These are phyloP conservation scores for Camellia japonica DNA, from an alignment of 148 eudicot species.

Conservation along the genomic window DNA sequence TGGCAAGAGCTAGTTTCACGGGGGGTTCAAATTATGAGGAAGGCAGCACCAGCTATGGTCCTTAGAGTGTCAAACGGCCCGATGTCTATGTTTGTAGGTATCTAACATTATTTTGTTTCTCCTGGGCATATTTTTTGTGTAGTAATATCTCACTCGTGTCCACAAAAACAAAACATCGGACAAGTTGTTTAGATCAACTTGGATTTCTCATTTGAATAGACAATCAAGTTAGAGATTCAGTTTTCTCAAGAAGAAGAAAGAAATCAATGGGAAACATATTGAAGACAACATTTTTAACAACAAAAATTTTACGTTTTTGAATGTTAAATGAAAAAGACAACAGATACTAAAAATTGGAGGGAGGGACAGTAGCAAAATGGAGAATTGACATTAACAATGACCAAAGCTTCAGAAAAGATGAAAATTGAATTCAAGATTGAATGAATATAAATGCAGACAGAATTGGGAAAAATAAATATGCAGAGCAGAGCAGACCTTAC, in stretches of 20 bases:
- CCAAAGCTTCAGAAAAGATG: no score
- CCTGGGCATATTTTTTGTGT: background rate
- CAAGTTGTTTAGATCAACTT: background rate
- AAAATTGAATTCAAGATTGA: no score
- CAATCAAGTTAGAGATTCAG: background rate
- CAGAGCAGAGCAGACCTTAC: no score
- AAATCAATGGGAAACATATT: background rate
- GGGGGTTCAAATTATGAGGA: constrained; percentile 9
- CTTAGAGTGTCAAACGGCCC: background rate
- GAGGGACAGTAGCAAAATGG: no score
- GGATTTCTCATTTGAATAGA: background rate
- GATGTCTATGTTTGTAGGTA: background rate
- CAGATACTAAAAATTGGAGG: no score
- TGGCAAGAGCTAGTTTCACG: constrained; percentile 21
- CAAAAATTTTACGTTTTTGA: background rate
- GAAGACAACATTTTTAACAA: background rate
- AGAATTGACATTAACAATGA: no score
- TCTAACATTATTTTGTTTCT: background rate
- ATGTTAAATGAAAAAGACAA: background rate
- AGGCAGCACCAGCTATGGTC: constrained; percentile 22
- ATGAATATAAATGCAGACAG: no score
- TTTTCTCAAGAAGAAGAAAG: no score
- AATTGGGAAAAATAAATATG: no score
- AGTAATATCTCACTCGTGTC: background rate
- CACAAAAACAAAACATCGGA: background rate